A percentile compares a stretch with the other conserved stretches of the same genome.
Evolutionary conservation across 305 asterid genomes (phyloP).

Genomic region (Plantago rigida): DNA sequence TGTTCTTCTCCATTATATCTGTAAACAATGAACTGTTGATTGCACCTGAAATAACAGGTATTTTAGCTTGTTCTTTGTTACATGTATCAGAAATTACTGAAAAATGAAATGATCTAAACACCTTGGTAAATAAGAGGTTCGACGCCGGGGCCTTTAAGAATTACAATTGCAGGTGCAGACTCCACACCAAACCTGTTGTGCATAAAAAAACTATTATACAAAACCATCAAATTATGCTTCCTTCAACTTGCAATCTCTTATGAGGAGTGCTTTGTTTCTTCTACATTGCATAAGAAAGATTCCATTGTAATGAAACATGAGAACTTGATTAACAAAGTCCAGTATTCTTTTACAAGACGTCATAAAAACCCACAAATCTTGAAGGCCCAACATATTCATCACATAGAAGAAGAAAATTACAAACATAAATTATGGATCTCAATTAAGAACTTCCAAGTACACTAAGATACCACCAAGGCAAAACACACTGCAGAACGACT

Average conservation of each 20-base stretch:
- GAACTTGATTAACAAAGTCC: background rate
- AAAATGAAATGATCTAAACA: constrained; percentile 26
- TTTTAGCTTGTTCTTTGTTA: constrained; percentile 29
- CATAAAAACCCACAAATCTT: background rate
- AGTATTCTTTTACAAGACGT: background rate
- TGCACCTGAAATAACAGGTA: constrained; percentile 48
- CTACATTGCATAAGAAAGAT: background rate
- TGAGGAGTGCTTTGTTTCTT: no score
- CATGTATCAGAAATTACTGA: constrained; percentile 7
- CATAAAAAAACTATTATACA: constrained; percentile 14
- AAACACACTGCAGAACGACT: no score
- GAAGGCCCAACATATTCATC: background rate
- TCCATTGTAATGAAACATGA: background rate
- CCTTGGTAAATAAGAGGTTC: constrained; percentile 79
- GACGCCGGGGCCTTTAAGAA: constrained; percentile 85
- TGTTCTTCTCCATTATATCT: constrained; percentile 82
- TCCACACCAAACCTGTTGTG: constrained; percentile 76
- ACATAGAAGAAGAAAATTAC: background rate
- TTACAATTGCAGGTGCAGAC: constrained; percentile 85
- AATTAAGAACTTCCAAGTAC: no score
- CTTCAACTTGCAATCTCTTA: no score
- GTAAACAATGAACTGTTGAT: constrained; percentile 63
- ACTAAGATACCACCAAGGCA: no score
- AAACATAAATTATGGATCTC: no score
- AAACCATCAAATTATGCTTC: background rate